Percentiles rank a stretch among this genome's conserved stretches.
These are phyloP conservation scores for Asterophora parasitica DNA, from an alignment of 768 basidiomycete species.

Conservation along the genomic window DNA sequence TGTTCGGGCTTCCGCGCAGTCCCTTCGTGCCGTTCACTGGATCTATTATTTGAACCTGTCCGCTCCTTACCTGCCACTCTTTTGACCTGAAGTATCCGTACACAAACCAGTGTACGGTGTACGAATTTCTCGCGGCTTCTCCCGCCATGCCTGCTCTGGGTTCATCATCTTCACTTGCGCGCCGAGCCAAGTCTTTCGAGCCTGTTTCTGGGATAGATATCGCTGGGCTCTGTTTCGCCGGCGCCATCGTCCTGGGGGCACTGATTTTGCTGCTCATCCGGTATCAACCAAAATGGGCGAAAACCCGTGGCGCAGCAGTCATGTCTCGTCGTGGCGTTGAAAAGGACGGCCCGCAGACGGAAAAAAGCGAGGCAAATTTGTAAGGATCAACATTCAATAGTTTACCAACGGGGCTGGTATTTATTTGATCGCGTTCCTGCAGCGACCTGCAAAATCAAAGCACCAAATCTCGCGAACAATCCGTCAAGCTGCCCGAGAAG, in stretches of 20 bases:
- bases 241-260: slow-evolving; percentile 33
- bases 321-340: slow-evolving; percentile 46
- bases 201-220: slow-evolving; percentile 34
- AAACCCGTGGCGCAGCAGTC: slow-evolving; percentile 37
- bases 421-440: neutral
- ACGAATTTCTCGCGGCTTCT: too few species aligned
- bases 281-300: slow-evolving; percentile 35
- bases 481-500: slow-evolving; percentile 51
- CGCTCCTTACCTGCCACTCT: neutral
- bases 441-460: slow-evolving; percentile 3
- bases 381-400: slow-evolving; percentile 20
- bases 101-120: too few species aligned
- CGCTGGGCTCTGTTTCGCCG: slow-evolving; percentile 47
- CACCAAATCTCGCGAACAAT: slow-evolving; percentile 31
- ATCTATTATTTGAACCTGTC: too few species aligned
- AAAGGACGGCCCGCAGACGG: slow-evolving; percentile 23
- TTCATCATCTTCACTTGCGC: slow-evolving; percentile 7
- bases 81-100: neutral
- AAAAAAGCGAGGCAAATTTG: neutral
- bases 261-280: slow-evolving; percentile 39
- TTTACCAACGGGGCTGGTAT: slow-evolving; percentile 8
- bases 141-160: slow-evolving; percentile 18
- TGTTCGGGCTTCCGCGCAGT: too few species aligned
- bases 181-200: slow-evolving; percentile 12
- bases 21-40: too few species aligned